Evolutionary conservation across 2,329 filamentous ascomycete species (phyloP).

Genomic region (Stagonosporopsis rhizophila): DNA sequence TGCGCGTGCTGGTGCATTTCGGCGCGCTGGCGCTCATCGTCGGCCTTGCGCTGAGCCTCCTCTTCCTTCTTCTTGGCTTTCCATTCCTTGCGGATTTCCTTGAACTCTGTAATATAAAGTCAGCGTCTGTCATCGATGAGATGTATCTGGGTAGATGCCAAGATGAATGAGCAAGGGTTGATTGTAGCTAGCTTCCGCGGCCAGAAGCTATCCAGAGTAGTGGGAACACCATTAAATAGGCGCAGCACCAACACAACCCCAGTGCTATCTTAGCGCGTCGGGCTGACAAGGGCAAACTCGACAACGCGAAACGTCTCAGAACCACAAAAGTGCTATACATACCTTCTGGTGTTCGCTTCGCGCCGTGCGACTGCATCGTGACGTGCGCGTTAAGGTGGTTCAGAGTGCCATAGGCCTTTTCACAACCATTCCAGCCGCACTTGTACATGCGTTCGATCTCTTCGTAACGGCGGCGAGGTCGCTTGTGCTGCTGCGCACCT

Average conservation of each 20-base stretch:
- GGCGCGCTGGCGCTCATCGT: conserved; percentile 82
- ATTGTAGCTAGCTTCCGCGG: conserved; percentile 52
- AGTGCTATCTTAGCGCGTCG: conserved; percentile 40
- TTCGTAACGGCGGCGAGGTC: conserved; percentile 90
- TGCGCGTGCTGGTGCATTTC: conserved; percentile 56
- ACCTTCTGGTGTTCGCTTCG: conserved; percentile 97
- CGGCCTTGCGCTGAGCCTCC: conserved; percentile 85
- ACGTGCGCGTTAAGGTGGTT: conserved; percentile 98
- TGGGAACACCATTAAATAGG: conserved; percentile 61
- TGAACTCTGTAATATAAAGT: conserved; percentile 76
- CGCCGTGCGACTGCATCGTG: conserved; percentile 96
- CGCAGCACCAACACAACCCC: conserved; percentile 25
- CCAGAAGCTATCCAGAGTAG: conserved; percentile 55
- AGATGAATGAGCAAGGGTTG: conserved; percentile 47
- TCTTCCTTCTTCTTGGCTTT: conserved; percentile 99
- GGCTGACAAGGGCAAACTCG: conserved; percentile 37
- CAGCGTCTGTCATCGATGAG: conserved; percentile 32
- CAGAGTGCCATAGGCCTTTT: conserved; percentile 96
- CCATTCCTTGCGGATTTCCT: conserved; percentile 99
- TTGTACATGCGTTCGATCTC: conserved; percentile 99
- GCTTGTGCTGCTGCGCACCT: conserved; percentile 95
- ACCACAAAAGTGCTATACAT: conserved; percentile 52
- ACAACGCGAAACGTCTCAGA: conserved; percentile 23
- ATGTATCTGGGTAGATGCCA: conserved; percentile 30
- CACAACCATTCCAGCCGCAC: conserved; percentile 97